phyloP scores from a whole-genome alignment of 495 filamentous ascomycete genomes.

The Neurospora sp. region DNA sequence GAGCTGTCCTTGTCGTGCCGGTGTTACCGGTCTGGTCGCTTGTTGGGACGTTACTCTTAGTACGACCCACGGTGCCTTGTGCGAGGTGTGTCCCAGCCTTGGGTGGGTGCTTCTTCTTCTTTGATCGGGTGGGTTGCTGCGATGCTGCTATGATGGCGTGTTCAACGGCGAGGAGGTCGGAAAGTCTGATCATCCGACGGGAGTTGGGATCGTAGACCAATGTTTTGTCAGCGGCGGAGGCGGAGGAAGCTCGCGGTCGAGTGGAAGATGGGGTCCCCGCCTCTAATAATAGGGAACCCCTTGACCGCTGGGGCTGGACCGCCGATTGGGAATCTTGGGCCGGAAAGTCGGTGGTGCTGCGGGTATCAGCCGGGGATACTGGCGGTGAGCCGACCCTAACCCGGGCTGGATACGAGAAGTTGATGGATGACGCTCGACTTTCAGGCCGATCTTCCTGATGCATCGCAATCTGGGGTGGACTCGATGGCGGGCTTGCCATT shows the following conservation, averaged over 20 bases:
- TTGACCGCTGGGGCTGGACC: not conserved
- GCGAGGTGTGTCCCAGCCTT: conserved; percentile 24
- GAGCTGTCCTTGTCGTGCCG: conserved; percentile 7
- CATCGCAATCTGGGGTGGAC: conserved; percentile 15
- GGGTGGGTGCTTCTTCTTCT: conserved; percentile 37
- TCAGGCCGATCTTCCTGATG: conserved; percentile 30
- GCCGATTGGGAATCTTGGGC: not conserved
- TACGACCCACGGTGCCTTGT: conserved; percentile 25
- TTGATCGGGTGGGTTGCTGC: conserved; percentile 39
- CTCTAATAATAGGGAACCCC: not conserved
- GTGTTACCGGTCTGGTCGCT: conserved; percentile 27
- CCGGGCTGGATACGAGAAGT: conserved; percentile 70
- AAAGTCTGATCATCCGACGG: conserved; percentile 39
- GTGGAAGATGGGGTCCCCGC: not conserved
- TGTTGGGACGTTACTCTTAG: conserved; percentile 16
- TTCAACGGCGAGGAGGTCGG: conserved; percentile 25
- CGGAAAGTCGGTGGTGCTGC: not conserved
- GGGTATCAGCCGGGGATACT: conserved; percentile 5
- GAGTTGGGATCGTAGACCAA: conserved; percentile 50
- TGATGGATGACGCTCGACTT: conserved; percentile 58
- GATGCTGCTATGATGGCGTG: conserved; percentile 34
- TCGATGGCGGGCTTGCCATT: conserved; percentile 28
- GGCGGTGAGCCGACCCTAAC: conserved; percentile 26
- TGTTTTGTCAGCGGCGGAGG: conserved; percentile 19
- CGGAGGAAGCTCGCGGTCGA: conserved; percentile 13